Evolutionary conservation across 2,329 filamentous ascomycete genomes (phyloP).

Genomic region (Rutstroemia sp.): DNA sequence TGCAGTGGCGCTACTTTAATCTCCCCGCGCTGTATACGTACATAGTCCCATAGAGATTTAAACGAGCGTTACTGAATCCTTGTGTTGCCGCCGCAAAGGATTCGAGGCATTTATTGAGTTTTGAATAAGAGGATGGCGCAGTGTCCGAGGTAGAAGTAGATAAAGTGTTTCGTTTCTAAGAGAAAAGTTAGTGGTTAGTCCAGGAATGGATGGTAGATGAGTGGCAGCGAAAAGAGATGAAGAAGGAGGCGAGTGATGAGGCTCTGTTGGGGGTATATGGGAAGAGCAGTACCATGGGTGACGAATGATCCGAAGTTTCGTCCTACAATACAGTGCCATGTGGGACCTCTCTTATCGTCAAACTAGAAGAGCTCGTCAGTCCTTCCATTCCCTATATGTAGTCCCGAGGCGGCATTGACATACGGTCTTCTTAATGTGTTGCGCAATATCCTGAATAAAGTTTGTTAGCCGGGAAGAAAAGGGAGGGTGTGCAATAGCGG

Average conservation of each 20-base stretch:
- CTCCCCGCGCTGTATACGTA: not conserved
- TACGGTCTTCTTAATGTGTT: slow-evolving; percentile 92
- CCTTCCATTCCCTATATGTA: not conserved
- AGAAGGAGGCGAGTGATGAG: not conserved
- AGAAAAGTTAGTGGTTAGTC: too few species aligned
- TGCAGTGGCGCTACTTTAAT: not conserved
- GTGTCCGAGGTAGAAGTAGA: slow-evolving; percentile 99
- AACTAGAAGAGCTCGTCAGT: slow-evolving; percentile 54
- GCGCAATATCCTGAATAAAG: slow-evolving; percentile 73
- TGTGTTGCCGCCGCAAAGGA: not conserved
- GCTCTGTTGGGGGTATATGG: not conserved
- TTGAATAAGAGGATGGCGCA: slow-evolving; percentile 98
- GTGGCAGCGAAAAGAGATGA: not conserved
- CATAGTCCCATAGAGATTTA: not conserved
- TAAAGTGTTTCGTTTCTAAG: slow-evolving; percentile 93
- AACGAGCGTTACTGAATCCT: not conserved
- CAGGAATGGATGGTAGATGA: not conserved
- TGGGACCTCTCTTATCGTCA: slow-evolving; percentile 91
- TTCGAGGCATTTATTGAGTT: slow-evolving; percentile 63
- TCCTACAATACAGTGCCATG: slow-evolving; percentile 98
- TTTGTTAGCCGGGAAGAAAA: slow-evolving; percentile 12
- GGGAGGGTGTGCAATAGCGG: not conserved
- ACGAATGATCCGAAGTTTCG: slow-evolving; percentile 99
- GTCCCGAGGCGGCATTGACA: slow-evolving; percentile 20
- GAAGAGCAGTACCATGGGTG: slow-evolving; percentile 50